Percentiles rank a stretch among this genome's conserved stretches.
Conservation (phyloP, 257 asterid species). For the Solanum sitiens region DNA sequence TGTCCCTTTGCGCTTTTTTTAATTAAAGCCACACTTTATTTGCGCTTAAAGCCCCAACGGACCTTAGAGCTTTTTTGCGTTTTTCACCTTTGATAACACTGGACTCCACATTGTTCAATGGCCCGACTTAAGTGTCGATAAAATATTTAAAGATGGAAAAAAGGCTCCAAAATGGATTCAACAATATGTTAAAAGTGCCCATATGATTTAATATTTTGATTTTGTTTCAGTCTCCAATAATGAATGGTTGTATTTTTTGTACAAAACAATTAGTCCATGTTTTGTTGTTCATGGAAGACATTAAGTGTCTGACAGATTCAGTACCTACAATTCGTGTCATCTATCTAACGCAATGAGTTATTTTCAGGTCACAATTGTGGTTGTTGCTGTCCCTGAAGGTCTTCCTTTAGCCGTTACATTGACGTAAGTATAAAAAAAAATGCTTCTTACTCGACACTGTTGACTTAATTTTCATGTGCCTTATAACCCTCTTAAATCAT, state of each 20-base stretch:
- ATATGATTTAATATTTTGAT: not conserved
- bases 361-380: slow-evolving; percentile 91
- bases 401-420: slow-evolving; percentile 95
- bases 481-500: slow-evolving; percentile 2
- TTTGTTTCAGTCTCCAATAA: not conserved
- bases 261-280: not conserved
- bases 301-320: not conserved
- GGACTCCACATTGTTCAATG: not conserved
- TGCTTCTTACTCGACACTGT: not conserved
- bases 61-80: not conserved
- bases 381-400: slow-evolving; percentile 98
- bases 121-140: not conserved
- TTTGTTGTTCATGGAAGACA: not conserved
- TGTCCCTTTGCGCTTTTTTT: not conserved
- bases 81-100: not conserved
- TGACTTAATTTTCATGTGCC: not conserved
- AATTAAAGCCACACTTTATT: not conserved
- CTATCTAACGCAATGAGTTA: slow-evolving; percentile 20
- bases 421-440: slow-evolving; percentile 49
- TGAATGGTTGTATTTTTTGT: not conserved
- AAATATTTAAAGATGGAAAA: not conserved
- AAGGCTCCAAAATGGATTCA: not conserved
- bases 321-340: not conserved
- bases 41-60: not conserved
- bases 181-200: not conserved